A percentile compares a stretch with the other conserved stretches of the same genome.
Evolutionary conservation across 495 filamentous ascomycete genomes (phyloP).

Genomic region (Cercophora newfieldiana): DNA sequence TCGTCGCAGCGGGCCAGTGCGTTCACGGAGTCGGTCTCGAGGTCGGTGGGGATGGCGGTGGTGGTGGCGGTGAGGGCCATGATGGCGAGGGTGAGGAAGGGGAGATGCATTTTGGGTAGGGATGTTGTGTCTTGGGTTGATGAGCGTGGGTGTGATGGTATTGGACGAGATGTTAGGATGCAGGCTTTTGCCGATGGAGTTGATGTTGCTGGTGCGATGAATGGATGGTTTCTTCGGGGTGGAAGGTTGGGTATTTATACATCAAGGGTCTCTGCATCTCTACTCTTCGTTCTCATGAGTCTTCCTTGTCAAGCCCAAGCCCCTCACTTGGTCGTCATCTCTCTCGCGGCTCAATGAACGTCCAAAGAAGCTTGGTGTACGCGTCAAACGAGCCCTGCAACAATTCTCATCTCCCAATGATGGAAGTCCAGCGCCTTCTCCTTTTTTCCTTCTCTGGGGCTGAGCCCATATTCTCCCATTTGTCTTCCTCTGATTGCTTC

Average conservation of each 20-base stretch:
- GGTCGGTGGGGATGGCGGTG: background rate
- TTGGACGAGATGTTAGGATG: background rate
- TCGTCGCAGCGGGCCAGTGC: background rate
- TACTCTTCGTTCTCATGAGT: too few relatives aligned
- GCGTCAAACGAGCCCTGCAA: too few relatives aligned
- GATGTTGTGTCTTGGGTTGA: background rate
- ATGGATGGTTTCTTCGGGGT: background rate
- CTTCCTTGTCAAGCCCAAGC: too few relatives aligned
- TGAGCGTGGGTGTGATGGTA: background rate
- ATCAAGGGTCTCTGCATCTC: background rate
- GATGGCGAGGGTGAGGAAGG: background rate
- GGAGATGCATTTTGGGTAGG: background rate
- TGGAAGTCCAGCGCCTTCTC: too few relatives aligned
- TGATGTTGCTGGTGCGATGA: background rate
- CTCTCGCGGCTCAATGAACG: too few relatives aligned
- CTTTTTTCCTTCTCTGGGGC: too few relatives aligned
- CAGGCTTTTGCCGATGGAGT: background rate
- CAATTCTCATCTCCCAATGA: too few relatives aligned
- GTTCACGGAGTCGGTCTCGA: background rate
- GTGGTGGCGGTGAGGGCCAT: background rate
- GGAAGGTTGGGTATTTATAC: background rate
- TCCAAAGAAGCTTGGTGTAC: too few relatives aligned
- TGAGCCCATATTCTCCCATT: background rate
- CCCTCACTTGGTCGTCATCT: too few relatives aligned
- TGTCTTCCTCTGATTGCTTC: background rate